Evolutionary conservation across 2,329 filamentous ascomycete genomes (phyloP).

Genomic region (Aureobasidium mangrovei): DNA sequence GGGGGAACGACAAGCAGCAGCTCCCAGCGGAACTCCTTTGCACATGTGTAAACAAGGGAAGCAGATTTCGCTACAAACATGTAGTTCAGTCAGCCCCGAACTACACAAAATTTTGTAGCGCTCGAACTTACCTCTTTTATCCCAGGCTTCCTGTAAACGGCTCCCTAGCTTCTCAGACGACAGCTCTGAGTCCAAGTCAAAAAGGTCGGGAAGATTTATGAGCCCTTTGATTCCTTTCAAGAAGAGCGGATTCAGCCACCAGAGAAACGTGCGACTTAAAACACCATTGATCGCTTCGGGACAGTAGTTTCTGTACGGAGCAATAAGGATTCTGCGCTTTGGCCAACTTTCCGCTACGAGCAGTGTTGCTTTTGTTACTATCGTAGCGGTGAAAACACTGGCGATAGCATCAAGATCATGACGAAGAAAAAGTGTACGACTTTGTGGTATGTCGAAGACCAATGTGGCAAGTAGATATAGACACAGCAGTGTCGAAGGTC

Average conservation of each 20-base stretch:
- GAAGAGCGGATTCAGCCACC: background rate
- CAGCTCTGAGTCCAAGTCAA: background rate
- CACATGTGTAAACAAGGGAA: background rate
- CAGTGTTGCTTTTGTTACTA: too few relatives aligned
- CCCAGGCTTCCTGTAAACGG: background rate
- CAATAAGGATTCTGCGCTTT: too few relatives aligned
- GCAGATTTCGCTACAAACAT: background rate
- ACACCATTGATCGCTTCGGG: background rate
- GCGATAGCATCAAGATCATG: too few relatives aligned
- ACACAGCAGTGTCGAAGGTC: too few relatives aligned
- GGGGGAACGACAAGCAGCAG: background rate
- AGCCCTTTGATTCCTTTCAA: background rate
- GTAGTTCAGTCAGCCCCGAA: background rate
- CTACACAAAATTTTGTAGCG: background rate
- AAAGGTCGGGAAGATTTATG: background rate
- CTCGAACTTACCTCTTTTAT: background rate
- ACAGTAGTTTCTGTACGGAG: too few relatives aligned
- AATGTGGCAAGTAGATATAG: too few relatives aligned
- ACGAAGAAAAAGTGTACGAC: too few relatives aligned
- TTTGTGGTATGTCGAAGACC: too few relatives aligned
- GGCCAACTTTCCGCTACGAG: too few relatives aligned
- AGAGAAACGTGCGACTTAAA: background rate
- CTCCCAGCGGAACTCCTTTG: background rate
- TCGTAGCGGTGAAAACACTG: too few relatives aligned
- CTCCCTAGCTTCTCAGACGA: background rate